phyloP scores from a whole-genome alignment of 2,329 filamentous ascomycete genomes.

The Talaromyces sp. region DNA sequence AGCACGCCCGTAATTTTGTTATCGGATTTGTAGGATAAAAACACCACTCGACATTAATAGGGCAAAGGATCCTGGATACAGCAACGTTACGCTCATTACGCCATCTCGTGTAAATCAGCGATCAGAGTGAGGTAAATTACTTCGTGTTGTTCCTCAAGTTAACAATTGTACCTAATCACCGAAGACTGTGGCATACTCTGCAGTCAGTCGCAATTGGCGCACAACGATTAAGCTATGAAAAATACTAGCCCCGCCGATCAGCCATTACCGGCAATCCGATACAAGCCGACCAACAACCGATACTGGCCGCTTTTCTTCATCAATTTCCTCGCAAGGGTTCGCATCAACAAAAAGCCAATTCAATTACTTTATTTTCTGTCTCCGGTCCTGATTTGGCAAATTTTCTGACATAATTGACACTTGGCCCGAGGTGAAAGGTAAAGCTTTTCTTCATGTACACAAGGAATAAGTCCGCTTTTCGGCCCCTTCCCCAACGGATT shows the following conservation, averaged over 20 bases:
- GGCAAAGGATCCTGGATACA: neutral
- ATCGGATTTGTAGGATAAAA: neutral
- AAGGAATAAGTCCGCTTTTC: neutral
- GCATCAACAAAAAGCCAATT: neutral
- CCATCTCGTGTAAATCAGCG: neutral
- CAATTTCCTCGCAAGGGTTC: neutral
- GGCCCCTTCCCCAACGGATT: conserved; percentile 1
- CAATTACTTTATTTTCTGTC: neutral
- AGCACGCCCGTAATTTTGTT: neutral
- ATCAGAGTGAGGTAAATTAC: neutral
- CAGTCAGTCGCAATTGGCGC: neutral
- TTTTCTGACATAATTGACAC: neutral
- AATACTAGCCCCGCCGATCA: neutral
- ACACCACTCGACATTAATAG: neutral
- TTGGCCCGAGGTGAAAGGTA: neutral
- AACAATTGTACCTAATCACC: neutral
- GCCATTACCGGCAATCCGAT: conserved; percentile 1
- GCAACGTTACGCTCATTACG: neutral
- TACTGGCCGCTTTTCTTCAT: conserved; percentile 1
- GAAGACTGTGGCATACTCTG: neutral
- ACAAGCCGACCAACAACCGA: neutral
- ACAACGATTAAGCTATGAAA: neutral
- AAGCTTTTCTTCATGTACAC: neutral
- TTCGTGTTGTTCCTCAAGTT: neutral
- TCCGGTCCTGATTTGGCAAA: neutral